These are phyloP conservation scores for Podospora fimiseda DNA, from an alignment of 495 filamentous ascomycete species.

Conservation along the genomic window DNA sequence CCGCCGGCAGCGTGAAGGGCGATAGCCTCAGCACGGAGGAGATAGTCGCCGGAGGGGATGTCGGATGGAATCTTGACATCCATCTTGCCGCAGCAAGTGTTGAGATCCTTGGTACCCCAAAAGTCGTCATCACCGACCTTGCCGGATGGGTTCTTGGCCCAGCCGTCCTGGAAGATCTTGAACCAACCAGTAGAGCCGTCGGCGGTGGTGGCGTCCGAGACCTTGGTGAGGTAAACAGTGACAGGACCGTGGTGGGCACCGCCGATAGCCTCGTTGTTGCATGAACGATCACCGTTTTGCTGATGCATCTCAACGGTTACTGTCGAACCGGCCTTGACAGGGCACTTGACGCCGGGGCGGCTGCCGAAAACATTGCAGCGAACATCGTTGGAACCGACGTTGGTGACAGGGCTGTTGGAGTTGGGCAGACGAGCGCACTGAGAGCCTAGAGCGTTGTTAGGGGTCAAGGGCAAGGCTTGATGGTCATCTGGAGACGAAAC, in stretches of 20 bases:
- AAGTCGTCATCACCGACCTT: slow-evolving; percentile 36
- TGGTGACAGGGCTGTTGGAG: slow-evolving; percentile 44
- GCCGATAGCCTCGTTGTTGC: slow-evolving; percentile 42
- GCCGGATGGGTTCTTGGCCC: slow-evolving; percentile 32
- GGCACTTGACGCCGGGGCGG: slow-evolving; percentile 34
- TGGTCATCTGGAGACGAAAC: no score
- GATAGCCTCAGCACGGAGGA: slow-evolving; percentile 48
- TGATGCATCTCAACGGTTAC: slow-evolving; percentile 51
- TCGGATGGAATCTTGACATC: slow-evolving; percentile 42
- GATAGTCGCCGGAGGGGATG: slow-evolving; percentile 45
- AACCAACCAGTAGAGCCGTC: slow-evolving; percentile 43
- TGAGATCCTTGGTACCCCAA: slow-evolving; percentile 49
- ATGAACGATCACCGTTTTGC: slow-evolving; percentile 40
- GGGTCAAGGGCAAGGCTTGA: no score
- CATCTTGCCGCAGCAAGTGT: slow-evolving; percentile 48
- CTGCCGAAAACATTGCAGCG: slow-evolving; percentile 37
- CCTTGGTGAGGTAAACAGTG: slow-evolving; percentile 49
- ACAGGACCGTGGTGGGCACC: slow-evolving; percentile 45
- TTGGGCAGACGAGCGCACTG: slow-evolving; percentile 35
- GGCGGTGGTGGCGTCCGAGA: slow-evolving; percentile 42
- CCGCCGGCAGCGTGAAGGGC: slow-evolving; percentile 41
- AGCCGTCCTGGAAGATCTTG: slow-evolving; percentile 47
- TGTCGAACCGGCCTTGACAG: slow-evolving; percentile 40
- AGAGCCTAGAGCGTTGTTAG: no score
- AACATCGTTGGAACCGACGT: slow-evolving; percentile 32